A percentile compares a stretch with the other conserved stretches of the same genome.
Evolutionary conservation across 1,284 basidiomycete species (phyloP).

Genomic region (Microstroma glucosiphilum): DNA sequence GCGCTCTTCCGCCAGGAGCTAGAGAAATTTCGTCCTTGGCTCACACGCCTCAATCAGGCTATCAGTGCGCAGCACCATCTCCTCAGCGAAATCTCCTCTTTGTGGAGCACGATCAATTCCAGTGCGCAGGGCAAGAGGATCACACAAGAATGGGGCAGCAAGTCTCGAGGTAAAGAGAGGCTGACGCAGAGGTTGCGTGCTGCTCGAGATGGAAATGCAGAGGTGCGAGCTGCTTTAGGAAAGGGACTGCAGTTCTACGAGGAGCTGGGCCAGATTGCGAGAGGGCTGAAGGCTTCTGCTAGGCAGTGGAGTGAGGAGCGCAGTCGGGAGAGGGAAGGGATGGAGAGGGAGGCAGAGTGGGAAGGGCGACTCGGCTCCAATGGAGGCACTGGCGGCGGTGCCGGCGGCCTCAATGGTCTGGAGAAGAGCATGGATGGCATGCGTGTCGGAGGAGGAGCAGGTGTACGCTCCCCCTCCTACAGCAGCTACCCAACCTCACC

Average conservation of each 20-base stretch:
- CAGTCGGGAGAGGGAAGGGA: constrained; percentile 64
- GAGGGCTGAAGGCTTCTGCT: constrained; percentile 61
- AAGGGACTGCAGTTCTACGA: constrained; percentile 84
- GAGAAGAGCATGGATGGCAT: constrained; percentile 17
- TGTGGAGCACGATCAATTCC: constrained; percentile 10
- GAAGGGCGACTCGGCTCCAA: constrained; percentile 57
- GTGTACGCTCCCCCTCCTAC: constrained; percentile 7
- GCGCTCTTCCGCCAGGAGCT: constrained; percentile 51
- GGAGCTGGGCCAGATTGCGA: constrained; percentile 67
- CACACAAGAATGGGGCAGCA: constrained; percentile 63
- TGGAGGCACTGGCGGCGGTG: background rate
- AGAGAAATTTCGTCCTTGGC: constrained; percentile 14
- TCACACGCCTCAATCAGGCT: constrained; percentile 10
- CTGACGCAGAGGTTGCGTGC: constrained; percentile 65
- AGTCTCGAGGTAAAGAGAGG: constrained; percentile 69
- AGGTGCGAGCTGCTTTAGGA: constrained; percentile 74
- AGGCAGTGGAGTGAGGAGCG: constrained; percentile 63
- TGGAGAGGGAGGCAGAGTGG: constrained; percentile 67
- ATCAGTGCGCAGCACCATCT: constrained; percentile 6
- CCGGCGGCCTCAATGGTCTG: constrained; percentile 4
- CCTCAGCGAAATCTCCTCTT: constrained; percentile 4
- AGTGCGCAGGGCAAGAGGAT: constrained; percentile 57
- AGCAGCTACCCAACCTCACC: constrained; percentile 3
- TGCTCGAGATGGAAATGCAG: constrained; percentile 75
- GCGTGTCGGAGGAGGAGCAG: constrained; percentile 12